These are phyloP conservation scores for Cylindrotheca closterium DNA, from an alignment of 108 stramenopile species.

Conservation along the genomic window DNA sequence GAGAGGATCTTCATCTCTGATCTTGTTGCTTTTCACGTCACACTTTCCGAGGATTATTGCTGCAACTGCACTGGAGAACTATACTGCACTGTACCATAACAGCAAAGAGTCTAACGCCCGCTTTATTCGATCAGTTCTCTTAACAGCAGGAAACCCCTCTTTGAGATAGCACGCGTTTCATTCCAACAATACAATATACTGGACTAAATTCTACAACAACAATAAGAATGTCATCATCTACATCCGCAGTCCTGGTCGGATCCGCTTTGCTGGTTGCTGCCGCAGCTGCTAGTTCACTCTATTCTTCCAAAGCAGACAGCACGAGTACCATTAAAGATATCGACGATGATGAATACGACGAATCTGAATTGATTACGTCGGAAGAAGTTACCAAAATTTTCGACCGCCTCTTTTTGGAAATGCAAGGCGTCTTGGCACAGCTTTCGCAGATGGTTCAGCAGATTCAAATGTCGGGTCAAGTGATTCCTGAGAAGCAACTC, in stretches of 20 bases:
- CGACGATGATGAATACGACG: conserved; percentile 55
- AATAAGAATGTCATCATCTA: conserved; percentile 2
- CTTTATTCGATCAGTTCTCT: too few relatives aligned
- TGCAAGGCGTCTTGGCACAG: conserved; percentile 79
- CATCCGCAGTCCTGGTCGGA: conserved; percentile 21
- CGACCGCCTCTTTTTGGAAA: conserved; percentile 80
- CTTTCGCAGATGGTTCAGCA: conserved; percentile 84
- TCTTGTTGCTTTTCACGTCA: too few relatives aligned
- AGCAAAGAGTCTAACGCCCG: too few relatives aligned
- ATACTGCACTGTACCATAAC: too few relatives aligned
- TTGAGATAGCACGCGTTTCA: too few relatives aligned
- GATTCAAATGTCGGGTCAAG: conserved; percentile 84
- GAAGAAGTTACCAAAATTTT: conserved; percentile 79
- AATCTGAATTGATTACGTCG: conserved; percentile 62
- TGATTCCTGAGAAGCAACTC: conserved; percentile 79
- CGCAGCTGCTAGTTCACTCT: conserved; percentile 10
- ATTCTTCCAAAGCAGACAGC: conserved; percentile 3
- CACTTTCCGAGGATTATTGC: too few relatives aligned
- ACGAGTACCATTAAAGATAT: conserved; percentile 37
- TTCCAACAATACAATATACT: too few relatives aligned
- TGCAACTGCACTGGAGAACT: too few relatives aligned
- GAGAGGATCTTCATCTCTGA: too few relatives aligned
- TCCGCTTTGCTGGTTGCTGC: conserved; percentile 18
- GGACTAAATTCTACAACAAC: too few relatives aligned
- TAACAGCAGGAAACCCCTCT: too few relatives aligned